phyloP scores from a whole-genome alignment of 1,139 yeast genomes.

The Waltiozyma sp. region DNA sequence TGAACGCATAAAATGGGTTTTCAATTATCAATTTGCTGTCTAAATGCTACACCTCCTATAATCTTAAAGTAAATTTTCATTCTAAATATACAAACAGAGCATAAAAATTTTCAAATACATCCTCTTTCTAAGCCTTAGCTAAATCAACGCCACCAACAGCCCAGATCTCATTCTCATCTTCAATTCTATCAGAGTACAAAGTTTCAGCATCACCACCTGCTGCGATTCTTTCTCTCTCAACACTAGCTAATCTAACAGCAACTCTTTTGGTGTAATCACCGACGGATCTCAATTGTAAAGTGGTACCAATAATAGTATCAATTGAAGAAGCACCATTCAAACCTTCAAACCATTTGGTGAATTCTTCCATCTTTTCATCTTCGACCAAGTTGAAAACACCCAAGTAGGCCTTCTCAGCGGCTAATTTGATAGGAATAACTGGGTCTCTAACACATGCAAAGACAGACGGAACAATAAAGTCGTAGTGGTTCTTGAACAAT shows the following conservation, averaged over 20 bases:
- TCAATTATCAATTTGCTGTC: too few relatives aligned
- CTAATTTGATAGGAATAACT: slow-evolving; percentile 81
- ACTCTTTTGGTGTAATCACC: slow-evolving; percentile 86
- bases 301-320: slow-evolving; percentile 34
- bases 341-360: slow-evolving; percentile 44
- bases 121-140: slow-evolving; percentile 5
- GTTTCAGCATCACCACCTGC: slow-evolving; percentile 91
- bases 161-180: slow-evolving; percentile 84
- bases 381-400: slow-evolving; percentile 64
- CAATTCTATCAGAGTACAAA: slow-evolving; percentile 73
- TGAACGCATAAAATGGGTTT: too few relatives aligned
- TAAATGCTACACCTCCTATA: too few relatives aligned
- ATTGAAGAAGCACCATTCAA: slow-evolving; percentile 19
- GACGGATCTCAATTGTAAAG: slow-evolving; percentile 59
- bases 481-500: slow-evolving; percentile 40
- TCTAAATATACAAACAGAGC: too few relatives aligned
- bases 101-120: too few relatives aligned
- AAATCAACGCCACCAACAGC: slow-evolving; percentile 64
- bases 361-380: slow-evolving; percentile 45
- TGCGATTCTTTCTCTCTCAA: slow-evolving; percentile 74
- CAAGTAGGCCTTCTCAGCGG: slow-evolving; percentile 86
- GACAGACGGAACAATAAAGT: slow-evolving; percentile 56
- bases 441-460: slow-evolving; percentile 79
- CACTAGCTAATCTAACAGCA: slow-evolving; percentile 68
- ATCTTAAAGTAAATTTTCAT: too few relatives aligned